Percentiles rank a stretch among this genome's conserved stretches.
These are phyloP conservation scores for Blastocystis sp. DNA, from an alignment of 352 stramenopile genomes.

Conservation along the genomic window DNA sequence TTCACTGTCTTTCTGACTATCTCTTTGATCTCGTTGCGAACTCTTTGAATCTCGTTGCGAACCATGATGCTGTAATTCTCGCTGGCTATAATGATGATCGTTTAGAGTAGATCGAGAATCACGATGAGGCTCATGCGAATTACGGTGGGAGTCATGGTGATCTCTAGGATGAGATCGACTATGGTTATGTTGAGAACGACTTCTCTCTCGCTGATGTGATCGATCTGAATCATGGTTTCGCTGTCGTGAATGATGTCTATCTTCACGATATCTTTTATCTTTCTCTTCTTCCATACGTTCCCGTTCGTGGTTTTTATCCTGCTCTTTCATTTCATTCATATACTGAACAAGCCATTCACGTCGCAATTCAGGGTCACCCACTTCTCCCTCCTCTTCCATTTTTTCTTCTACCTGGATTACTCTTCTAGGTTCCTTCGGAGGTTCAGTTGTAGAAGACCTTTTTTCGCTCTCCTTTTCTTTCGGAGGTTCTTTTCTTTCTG, in stretches of 20 bases:
- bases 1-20: not conserved
- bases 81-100: not conserved
- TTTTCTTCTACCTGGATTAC: not conserved
- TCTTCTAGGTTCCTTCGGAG: not conserved
- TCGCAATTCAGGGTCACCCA: not conserved
- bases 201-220: not conserved
- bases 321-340: not conserved
- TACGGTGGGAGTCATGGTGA: not conserved
- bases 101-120: not conserved
- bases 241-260: not conserved
- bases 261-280: not conserved
- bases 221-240: not conserved
- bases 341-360: not conserved
- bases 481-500: not conserved
- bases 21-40: not conserved
- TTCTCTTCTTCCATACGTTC: not conserved
- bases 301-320: not conserved
- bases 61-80: not conserved
- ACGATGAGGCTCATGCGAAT: not conserved
- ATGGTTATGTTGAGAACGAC: not conserved
- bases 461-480: not conserved
- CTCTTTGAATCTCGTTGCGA: not conserved
- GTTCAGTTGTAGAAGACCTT: no score
- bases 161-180: not conserved
- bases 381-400: constrained; percentile 2